A percentile compares a stretch with the other conserved stretches of the same genome.
phyloP scores from a whole-genome alignment of 169 alveolate genomes.

The Ichthyophthirius multifiliis region DNA sequence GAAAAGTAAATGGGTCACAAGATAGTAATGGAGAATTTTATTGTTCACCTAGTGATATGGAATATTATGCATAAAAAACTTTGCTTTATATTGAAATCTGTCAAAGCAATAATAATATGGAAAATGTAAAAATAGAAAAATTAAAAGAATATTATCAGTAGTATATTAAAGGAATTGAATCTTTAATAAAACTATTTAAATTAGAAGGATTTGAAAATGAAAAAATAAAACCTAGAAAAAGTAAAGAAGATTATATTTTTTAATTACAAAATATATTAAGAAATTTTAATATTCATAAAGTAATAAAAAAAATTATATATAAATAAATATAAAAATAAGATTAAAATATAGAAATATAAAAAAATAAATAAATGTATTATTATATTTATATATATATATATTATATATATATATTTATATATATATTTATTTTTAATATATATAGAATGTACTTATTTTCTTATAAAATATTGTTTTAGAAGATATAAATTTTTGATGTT shows the following conservation, averaged over 20 bases:
- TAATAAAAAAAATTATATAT: not conserved
- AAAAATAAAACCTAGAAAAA: not conserved
- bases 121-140: not conserved
- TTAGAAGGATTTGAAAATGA: not conserved
- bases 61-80: not conserved
- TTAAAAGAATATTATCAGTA: not conserved
- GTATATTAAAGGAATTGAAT: not conserved
- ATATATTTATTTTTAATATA: not conserved
- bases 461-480: not conserved
- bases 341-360: too few species aligned
- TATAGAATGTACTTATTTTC: not conserved
- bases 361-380: too few species aligned
- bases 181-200: not conserved
- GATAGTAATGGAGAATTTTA: not conserved
- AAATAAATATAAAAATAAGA: too few species aligned
- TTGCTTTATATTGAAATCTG: not conserved
- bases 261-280: not conserved
- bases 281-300: not conserved
- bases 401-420: too few species aligned
- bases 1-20: not conserved
- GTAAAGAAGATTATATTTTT: not conserved
- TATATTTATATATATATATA: too few species aligned
- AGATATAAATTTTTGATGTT: not conserved
- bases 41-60: not conserved
- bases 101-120: too few species aligned